Conservation (phyloP, 139 green algal species). For the Chlamydomonas schloesseri region DNA sequence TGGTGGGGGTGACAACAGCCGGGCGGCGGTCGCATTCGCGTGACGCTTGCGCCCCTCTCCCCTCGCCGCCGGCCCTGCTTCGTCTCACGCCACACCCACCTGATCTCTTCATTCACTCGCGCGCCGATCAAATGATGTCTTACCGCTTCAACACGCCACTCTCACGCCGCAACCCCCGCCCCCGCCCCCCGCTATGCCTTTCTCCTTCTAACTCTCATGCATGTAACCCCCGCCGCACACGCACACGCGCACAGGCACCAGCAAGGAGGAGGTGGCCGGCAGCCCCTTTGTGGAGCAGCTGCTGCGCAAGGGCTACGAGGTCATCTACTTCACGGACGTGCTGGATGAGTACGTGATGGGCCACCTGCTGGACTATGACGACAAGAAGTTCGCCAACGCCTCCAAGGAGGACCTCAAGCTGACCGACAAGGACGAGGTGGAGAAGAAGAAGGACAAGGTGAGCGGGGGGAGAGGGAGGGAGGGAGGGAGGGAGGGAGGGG, state of each 20-base stretch:
- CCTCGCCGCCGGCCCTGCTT: too few relatives aligned
- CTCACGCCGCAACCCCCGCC: too few relatives aligned
- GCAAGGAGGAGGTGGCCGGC: conserved; percentile 81
- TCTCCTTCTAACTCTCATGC: too few relatives aligned
- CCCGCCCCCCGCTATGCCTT: too few relatives aligned
- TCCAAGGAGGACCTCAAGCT: conserved; percentile 97
- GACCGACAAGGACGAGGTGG: conserved; percentile 83
- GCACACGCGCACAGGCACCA: conserved; percentile 57
- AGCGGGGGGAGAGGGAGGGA: neutral
- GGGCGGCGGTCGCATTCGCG: too few relatives aligned
- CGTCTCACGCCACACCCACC: too few relatives aligned
- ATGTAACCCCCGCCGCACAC: too few relatives aligned
- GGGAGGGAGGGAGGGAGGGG: neutral
- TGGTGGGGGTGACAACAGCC: neutral
- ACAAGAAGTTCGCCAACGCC: conserved; percentile 94
- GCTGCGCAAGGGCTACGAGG: conserved; percentile 68
- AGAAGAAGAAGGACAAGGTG: conserved; percentile 88
- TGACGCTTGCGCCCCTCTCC: too few relatives aligned
- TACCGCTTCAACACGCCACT: too few relatives aligned
- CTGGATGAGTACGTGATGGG: conserved; percentile 98
- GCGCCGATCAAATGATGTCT: too few relatives aligned
- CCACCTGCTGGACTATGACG: conserved; percentile 95
- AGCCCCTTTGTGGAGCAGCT: conserved; percentile 84
- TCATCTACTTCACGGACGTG: conserved; percentile 95
- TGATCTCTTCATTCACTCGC: too few relatives aligned